Conservation (phyloP, 805 yeast genomes). For the Huiozyma naganishii region DNA sequence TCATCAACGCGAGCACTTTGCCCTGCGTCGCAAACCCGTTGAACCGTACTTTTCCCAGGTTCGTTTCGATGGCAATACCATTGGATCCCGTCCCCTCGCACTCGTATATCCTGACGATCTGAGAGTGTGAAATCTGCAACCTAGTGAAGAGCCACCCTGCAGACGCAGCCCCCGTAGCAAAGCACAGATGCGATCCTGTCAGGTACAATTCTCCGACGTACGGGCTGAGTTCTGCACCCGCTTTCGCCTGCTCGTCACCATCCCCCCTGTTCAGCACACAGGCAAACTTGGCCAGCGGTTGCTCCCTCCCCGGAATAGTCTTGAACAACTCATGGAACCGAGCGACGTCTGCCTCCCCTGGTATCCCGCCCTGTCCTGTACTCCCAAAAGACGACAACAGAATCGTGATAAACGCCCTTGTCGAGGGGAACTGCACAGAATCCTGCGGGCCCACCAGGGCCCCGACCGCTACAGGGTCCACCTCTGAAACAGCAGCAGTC, state of each 20-base stretch:
- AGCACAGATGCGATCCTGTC: slow-evolving; percentile 68
- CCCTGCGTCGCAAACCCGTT: slow-evolving; percentile 49
- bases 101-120: slow-evolving; percentile 53
- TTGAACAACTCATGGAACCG: slow-evolving; percentile 72
- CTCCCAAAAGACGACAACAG: slow-evolving; percentile 38
- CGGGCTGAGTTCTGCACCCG: slow-evolving; percentile 33
- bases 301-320: slow-evolving; percentile 54
- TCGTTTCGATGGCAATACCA: slow-evolving; percentile 66
- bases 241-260: background rate
- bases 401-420: background rate
- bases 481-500: too few species aligned
- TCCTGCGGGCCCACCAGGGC: too few species aligned
- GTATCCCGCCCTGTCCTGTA: slow-evolving; percentile 9
- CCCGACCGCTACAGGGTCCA: too few species aligned
- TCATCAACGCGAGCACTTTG: background rate
- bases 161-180: slow-evolving; percentile 63
- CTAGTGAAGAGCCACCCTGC: slow-evolving; percentile 67
- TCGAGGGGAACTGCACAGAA: background rate
- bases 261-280: slow-evolving; percentile 79
- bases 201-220: slow-evolving; percentile 82
- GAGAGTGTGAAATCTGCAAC: slow-evolving; percentile 58
- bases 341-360: slow-evolving; percentile 36
- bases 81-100: too few species aligned
- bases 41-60: slow-evolving; percentile 57
- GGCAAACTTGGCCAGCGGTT: slow-evolving; percentile 65